Base-by-base conservation (phyloP, 495 filamentous ascomycete species). In the Penicillium samsonianum region DNA sequence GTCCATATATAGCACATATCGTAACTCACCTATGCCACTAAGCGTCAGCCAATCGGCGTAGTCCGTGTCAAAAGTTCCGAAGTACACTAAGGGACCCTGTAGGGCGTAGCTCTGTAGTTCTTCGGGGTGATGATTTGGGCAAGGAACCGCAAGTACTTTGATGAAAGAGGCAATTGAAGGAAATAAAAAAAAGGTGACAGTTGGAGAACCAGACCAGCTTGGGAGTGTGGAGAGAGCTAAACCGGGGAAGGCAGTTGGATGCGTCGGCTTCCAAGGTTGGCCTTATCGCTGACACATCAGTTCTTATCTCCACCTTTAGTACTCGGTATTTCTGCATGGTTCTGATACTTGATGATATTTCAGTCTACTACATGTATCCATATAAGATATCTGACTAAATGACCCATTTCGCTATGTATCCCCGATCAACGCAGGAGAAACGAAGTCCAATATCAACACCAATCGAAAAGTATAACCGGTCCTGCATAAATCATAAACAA, bases 201-300 rank as follows among this genome's bases (percentile, higher is more conserved):
- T 42, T 28, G 3, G 53, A 53, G 56, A 28, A 23, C 10, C n/a
- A 28, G 31, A 22, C 16, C 11, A 33, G 10, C 30, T 14, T 14
- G 30, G 30, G 30, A 38, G 17, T 58, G 54, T 59, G 64, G 61
- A 43, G 61, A 50, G 50, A 53, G 46, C 61, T 63, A 65, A 62
- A 54, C 59, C 59, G 17, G 50, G 57, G 30, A 53, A 60, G 59
- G 65, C 63, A 67, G 54, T 58, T 68, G 17, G 28, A 65, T 48
- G 54, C 65, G 62, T n/a, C n/a, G n/a, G n/a, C n/a, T 17, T 30
- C 33, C 12, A 14, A 35, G 33, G 5, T 37, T 37, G 33, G 33
- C 35, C 55, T 58, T 59, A 53, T 52, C 56, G 23, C 19, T 49
- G 53, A 40, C 44, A 55, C 44, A 38, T 46, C 42, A 12, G 22